phyloP scores from a whole-genome alignment of 345 rosid genomes.

The Nasturtium officinale region DNA sequence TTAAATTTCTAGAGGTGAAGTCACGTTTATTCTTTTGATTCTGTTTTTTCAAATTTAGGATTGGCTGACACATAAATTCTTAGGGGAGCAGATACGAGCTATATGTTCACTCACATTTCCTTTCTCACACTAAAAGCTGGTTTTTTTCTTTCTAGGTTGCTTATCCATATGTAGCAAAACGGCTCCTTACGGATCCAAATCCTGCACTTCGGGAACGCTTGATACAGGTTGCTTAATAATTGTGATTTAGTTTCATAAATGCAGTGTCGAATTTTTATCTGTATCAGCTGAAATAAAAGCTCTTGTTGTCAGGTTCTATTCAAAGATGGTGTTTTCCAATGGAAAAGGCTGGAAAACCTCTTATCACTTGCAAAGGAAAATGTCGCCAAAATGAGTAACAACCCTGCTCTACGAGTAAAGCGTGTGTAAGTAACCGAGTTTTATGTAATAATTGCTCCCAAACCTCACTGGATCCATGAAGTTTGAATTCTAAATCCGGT shows the following conservation, averaged over 20 bases:
- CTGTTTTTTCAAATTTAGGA: background rate
- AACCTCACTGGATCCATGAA: background rate
- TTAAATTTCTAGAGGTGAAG: constrained; percentile 96
- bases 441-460: constrained; percentile 16
- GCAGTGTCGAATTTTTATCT: background rate
- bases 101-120: background rate
- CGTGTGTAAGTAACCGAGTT: constrained; percentile 47
- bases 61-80: constrained; percentile 7
- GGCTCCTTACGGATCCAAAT: constrained; percentile 92
- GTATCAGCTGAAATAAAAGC: background rate
- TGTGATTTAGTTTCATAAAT: constrained; percentile 12
- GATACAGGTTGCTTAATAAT: constrained; percentile 65
- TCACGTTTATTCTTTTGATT: constrained; percentile 12
- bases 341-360: constrained; percentile 93
- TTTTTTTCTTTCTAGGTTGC: constrained; percentile 65
- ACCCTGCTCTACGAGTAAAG: constrained; percentile 71
- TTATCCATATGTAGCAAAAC: constrained; percentile 96
- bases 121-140: constrained; percentile 12
- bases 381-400: constrained; percentile 90
- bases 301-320: constrained; percentile 67
- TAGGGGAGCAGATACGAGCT: constrained; percentile 24
- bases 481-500: constrained; percentile 4
- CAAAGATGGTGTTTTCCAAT: constrained; percentile 86
- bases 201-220: constrained; percentile 97
- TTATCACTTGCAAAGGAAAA: constrained; percentile 93